phyloP scores from a whole-genome alignment of 148 eudicot species.

The Spergularia bocconei region DNA sequence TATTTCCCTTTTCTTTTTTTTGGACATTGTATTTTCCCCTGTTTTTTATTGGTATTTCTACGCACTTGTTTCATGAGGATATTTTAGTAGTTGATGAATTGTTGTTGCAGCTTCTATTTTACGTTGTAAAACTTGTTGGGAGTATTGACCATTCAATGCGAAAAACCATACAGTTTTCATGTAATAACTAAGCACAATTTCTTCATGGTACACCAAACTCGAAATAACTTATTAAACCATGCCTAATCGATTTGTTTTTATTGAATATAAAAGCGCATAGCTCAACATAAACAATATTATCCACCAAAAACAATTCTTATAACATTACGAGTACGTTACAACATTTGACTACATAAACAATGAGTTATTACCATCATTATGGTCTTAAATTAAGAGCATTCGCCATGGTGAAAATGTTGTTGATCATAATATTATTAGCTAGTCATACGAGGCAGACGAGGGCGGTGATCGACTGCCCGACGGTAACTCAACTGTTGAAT shows the following conservation, averaged over 20 bases:
- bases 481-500: constrained; percentile 57
- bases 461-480: constrained; percentile 49
- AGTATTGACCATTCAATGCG: background rate
- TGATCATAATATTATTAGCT: constrained; percentile 5
- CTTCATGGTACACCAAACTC: constrained; percentile 45
- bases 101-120: too few relatives aligned
- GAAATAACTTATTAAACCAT: background rate
- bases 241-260: background rate
- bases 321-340: background rate
- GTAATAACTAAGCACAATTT: constrained; percentile 31
- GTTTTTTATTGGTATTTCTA: background rate
- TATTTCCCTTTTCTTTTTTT: background rate
- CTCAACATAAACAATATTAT: background rate
- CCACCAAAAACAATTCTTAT: background rate
- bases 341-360: background rate
- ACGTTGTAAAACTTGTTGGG: too few relatives aligned
- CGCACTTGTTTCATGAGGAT: background rate
- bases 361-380: background rate
- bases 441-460: constrained; percentile 9
- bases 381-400: background rate
- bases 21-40: background rate
- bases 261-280: background rate
- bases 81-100: background rate
- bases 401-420: background rate
- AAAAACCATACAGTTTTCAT: constrained; percentile 29